Percentiles rank a stretch among this genome's conserved stretches.
These are phyloP conservation scores for Exobasidium cylindrosporum DNA, from an alignment of 1,284 basidiomycete species.

Conservation along the genomic window DNA sequence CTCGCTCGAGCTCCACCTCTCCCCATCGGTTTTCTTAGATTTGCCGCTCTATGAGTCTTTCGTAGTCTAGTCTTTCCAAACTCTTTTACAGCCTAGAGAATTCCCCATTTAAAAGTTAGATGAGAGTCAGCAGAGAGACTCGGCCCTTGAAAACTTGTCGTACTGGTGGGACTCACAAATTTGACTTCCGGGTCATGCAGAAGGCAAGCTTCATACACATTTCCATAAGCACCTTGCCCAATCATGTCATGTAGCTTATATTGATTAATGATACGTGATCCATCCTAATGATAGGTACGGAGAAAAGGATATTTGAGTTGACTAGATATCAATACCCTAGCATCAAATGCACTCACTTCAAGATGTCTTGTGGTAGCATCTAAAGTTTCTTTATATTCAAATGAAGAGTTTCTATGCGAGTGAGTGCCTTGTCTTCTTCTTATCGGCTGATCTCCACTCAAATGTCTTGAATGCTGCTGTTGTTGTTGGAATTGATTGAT, in stretches of 20 bases:
- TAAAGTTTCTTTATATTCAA: conserved; percentile 40
- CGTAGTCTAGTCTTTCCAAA: conserved; percentile 50
- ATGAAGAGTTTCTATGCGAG: conserved; percentile 8
- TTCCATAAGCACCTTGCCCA: conserved; percentile 47
- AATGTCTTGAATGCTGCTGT: conserved; percentile 4
- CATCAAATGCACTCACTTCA: conserved; percentile 15
- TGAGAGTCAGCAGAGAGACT: too few species aligned
- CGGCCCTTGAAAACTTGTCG: too few species aligned
- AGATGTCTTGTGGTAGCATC: conserved; percentile 45
- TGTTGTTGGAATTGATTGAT: conserved; percentile 9
- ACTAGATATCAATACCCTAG: neutral
- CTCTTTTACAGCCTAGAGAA: conserved; percentile 45
- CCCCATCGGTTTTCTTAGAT: conserved; percentile 4
- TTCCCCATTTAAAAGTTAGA: too few species aligned
- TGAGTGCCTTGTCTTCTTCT: neutral
- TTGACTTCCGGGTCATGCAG: conserved; percentile 23
- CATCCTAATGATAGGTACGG: conserved; percentile 22
- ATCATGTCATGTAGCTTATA: conserved; percentile 48
- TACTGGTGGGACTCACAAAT: conserved; percentile 18
- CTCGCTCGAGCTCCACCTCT: conserved; percentile 3
- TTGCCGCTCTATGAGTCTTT: conserved; percentile 24
- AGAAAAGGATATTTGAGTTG: neutral
- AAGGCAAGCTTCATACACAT: conserved; percentile 40
- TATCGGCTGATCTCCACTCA: neutral
- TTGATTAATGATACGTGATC: conserved; percentile 51